Evolutionary conservation across 139 green algal species (phyloP).

Genomic region (Closterium sp.): DNA sequence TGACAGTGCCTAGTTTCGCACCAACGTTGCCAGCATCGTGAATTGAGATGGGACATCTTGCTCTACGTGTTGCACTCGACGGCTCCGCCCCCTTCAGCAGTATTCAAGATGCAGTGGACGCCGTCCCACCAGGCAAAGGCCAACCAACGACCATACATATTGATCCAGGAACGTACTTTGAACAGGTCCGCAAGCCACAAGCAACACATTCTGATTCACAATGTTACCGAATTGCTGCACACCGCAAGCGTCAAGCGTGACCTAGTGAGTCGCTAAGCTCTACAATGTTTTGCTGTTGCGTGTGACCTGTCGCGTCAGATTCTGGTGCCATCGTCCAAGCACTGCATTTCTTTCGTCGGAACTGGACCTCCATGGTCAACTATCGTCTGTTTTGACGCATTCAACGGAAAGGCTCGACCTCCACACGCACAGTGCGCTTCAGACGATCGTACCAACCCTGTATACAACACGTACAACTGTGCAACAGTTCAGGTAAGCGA

Average conservation of each 20-base stretch:
- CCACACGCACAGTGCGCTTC: not conserved
- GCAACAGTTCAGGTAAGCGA: slow-evolving; percentile 2
- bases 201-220: not conserved
- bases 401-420: not conserved
- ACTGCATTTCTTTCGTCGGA: not conserved
- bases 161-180: not conserved
- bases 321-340: not conserved
- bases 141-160: not conserved
- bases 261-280: not conserved
- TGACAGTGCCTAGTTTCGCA: not conserved
- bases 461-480: slow-evolving; percentile 5
- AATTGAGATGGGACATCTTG: not conserved
- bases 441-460: not conserved
- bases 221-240: not conserved
- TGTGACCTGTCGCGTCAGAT: not conserved
- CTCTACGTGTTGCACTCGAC: not conserved
- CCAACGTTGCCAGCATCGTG: not conserved
- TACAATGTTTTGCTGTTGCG: not conserved
- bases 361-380: not conserved
- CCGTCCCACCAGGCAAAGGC: not conserved
- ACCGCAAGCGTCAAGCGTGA: not conserved
- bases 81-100: not conserved
- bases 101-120: not conserved
- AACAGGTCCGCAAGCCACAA: not conserved
- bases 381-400: not conserved